Percentiles rank a stretch among this genome's conserved stretches.
Conservation (phyloP, 495 filamentous ascomycete genomes). For the Aspergillus ostianus region DNA sequence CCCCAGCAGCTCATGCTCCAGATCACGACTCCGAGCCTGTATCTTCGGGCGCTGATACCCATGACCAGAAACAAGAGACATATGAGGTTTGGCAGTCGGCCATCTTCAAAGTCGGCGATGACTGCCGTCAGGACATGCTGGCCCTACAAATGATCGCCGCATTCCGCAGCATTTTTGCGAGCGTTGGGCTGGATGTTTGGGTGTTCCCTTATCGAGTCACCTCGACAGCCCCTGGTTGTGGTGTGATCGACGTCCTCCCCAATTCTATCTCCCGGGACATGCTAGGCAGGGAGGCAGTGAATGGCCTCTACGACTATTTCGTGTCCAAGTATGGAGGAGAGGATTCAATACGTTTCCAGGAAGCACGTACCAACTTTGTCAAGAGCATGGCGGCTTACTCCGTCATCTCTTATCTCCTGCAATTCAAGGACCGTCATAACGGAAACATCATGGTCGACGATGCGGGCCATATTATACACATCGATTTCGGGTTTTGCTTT, state of each 20-base stretch:
- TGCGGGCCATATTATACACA: conserved; percentile 94
- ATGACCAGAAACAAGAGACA: conserved; percentile 45
- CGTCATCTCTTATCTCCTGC: conserved; percentile 93
- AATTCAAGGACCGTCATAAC: conserved; percentile 99
- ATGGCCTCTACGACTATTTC: conserved; percentile 97
- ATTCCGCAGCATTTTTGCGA: conserved; percentile 94
- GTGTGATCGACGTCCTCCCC: conserved; percentile 95
- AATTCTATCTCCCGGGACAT: conserved; percentile 98
- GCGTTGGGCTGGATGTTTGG: conserved; percentile 90
- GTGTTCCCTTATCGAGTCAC: conserved; percentile 98
- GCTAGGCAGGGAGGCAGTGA: conserved; percentile 96
- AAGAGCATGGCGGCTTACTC: conserved; percentile 99
- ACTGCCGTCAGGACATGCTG: conserved; percentile 95
- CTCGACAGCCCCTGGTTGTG: conserved; percentile 96
- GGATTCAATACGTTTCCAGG: conserved; percentile 89
- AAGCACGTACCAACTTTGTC: conserved; percentile 94
- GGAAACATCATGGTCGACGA: conserved; percentile 99
- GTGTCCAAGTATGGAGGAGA: conserved; percentile 95
- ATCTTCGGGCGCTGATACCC: conserved; percentile 1
- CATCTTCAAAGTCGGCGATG: conserved; percentile 99
- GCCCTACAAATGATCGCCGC: conserved; percentile 97
- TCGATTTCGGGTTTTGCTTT: conserved; percentile 99
- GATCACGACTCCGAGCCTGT: neutral
- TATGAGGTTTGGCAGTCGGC: conserved; percentile 97
- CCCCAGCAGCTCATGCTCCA: conserved; percentile 2